These are phyloP conservation scores for Epithemia pelagica DNA, from an alignment of 108 stramenopile species.

Conservation along the genomic window DNA sequence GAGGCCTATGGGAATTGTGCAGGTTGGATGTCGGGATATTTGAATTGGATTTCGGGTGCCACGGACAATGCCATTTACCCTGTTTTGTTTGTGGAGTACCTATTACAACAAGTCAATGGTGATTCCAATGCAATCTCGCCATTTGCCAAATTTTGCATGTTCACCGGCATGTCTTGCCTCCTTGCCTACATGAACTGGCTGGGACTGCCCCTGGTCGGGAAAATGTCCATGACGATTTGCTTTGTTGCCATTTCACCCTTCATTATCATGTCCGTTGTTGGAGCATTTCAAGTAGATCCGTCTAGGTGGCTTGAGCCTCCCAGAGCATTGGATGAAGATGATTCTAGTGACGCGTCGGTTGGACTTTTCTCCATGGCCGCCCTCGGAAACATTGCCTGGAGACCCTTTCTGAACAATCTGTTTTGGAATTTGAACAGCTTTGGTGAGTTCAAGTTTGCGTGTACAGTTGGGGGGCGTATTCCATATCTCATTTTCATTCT, in stretches of 20 bases:
- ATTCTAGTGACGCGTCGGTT: conserved; percentile 36
- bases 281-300: conserved; percentile 62
- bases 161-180: conserved; percentile 41
- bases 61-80: conserved; percentile 90
- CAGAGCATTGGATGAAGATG: conserved; percentile 26
- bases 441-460: no score
- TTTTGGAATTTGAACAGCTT: conserved; percentile 96
- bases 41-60: conserved; percentile 84
- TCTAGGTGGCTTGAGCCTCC: conserved; percentile 47
- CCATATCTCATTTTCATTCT: no score
- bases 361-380: conserved; percentile 26
- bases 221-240: conserved; percentile 71
- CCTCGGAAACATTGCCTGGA: conserved; percentile 74
- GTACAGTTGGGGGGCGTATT: no score
- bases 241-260: conserved; percentile 89
- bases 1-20: conserved; percentile 81
- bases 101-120: conserved; percentile 44
- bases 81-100: conserved; percentile 75
- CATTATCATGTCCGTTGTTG: conserved; percentile 65
- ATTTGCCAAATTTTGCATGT: conserved; percentile 6
- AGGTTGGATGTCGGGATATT: conserved; percentile 83
- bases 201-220: conserved; percentile 85
- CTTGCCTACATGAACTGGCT: conserved; percentile 79
- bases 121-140: not conserved
- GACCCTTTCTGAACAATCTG: conserved; percentile 88